Conservation (phyloP, 2,329 filamentous ascomycete species). For the Colletotrichum karsti region DNA sequence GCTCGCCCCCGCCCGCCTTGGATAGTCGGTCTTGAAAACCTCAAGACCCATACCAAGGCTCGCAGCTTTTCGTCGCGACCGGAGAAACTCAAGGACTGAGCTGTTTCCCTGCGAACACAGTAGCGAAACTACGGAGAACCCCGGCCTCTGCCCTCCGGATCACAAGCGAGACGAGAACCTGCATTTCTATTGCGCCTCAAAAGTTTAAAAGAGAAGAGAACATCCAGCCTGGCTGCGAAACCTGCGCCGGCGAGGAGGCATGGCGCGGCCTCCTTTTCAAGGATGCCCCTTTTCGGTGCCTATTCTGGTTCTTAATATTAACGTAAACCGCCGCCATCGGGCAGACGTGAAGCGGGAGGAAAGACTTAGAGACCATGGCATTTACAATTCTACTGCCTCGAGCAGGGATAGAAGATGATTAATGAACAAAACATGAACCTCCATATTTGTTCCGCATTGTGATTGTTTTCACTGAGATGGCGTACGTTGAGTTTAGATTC, state of each 20-base stretch:
- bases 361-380: conserved; percentile 16
- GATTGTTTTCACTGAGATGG: no score
- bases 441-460: neutral
- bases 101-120: neutral
- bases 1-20: neutral
- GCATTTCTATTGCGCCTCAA: conserved; percentile 20
- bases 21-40: neutral
- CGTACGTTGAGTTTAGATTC: no score
- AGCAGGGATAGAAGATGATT: conserved; percentile 24
- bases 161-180: neutral
- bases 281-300: conserved; percentile 6
- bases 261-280: conserved; percentile 24
- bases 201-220: neutral
- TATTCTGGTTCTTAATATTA: conserved; percentile 7
- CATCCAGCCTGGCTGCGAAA: conserved; percentile 31
- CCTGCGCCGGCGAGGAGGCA: conserved; percentile 31
- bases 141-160: neutral
- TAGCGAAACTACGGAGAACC: neutral
- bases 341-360: neutral
- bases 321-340: neutral
- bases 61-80: neutral
- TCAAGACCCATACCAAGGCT: neutral
- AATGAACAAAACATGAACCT: conserved; percentile 21
- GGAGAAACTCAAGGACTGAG: neutral
- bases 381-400: conserved; percentile 3